phyloP scores from a whole-genome alignment of 2,329 filamentous ascomycete genomes.

The Alternaria ventricosa region DNA sequence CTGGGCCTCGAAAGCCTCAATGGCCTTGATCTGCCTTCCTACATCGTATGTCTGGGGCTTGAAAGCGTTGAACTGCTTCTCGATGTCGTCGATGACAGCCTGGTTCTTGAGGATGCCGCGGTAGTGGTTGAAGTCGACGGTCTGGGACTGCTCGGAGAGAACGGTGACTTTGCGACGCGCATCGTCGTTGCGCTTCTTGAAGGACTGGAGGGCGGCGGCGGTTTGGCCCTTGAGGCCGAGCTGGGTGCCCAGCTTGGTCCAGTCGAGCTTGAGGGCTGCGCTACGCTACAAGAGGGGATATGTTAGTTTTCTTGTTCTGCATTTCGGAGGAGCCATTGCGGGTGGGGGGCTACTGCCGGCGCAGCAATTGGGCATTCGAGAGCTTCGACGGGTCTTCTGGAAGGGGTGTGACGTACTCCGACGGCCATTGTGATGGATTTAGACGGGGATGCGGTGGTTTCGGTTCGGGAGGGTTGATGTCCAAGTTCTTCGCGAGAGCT shows the following conservation, averaged over 20 bases:
- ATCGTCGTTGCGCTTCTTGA: constrained; percentile 99
- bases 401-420: constrained; percentile 48
- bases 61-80: constrained; percentile 92
- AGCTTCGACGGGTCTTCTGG: constrained; percentile 26
- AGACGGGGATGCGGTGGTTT: constrained; percentile 44
- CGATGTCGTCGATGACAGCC: constrained; percentile 93
- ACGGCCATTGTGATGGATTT: constrained; percentile 53
- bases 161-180: constrained; percentile 89
- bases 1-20: constrained; percentile 97
- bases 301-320: constrained; percentile 41
- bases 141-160: constrained; percentile 82
- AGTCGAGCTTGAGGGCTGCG: constrained; percentile 99
- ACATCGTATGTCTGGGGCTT: constrained; percentile 95
- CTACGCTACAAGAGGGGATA: constrained; percentile 71
- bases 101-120: constrained; percentile 93
- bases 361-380: constrained; percentile 36
- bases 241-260: constrained; percentile 91
- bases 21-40: constrained; percentile 91
- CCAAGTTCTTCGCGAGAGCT: constrained; percentile 34
- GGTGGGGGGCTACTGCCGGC: constrained; percentile 29
- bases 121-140: constrained; percentile 94
- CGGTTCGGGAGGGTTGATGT: constrained; percentile 57
- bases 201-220: constrained; percentile 85
- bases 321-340: constrained; percentile 36
- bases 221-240: constrained; percentile 97